Percentiles rank a stretch among this genome's conserved stretches.
These are phyloP conservation scores for Fomitopsis palustris DNA, from an alignment of 1,284 basidiomycete genomes.

Conservation along the genomic window DNA sequence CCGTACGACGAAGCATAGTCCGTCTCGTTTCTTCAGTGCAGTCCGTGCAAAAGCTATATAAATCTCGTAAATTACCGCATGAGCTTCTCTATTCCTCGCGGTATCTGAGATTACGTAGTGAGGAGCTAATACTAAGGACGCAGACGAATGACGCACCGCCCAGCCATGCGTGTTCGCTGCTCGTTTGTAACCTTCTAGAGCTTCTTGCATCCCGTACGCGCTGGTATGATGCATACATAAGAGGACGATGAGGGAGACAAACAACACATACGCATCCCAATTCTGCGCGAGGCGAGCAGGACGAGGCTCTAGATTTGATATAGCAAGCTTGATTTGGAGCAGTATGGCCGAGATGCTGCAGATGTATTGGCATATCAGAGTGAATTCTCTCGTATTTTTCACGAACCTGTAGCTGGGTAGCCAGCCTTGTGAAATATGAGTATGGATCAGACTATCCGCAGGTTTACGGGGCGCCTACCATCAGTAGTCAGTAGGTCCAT, in stretches of 20 bases:
- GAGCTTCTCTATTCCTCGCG: constrained; percentile 14
- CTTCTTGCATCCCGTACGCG: constrained; percentile 48
- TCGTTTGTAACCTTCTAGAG: constrained; percentile 51
- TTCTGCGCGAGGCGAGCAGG: constrained; percentile 50
- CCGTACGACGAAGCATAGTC: too few relatives aligned
- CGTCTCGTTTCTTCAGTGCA: too few relatives aligned
- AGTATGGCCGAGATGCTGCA: constrained; percentile 55
- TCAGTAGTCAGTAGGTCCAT: constrained; percentile 65
- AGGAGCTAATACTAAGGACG: not conserved
- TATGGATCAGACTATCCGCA: not conserved
- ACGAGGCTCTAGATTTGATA: constrained; percentile 54
- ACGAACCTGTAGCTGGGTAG: constrained; percentile 59
- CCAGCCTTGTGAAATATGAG: constrained; percentile 39
- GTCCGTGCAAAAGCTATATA: not conserved
- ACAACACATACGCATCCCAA: constrained; percentile 31
- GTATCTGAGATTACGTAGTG: not conserved
- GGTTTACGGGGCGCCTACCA: constrained; percentile 31
- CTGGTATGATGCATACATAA: constrained; percentile 27
- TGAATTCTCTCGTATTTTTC: not conserved
- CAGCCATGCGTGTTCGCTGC: constrained; percentile 57
- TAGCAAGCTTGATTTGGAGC: constrained; percentile 59
- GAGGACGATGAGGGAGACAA: not conserved
- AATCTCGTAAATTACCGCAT: not conserved
- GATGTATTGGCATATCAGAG: not conserved
- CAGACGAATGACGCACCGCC: constrained; percentile 35